phyloP scores from a whole-genome alignment of 148 eudicot genomes.

The Silene uniflora region DNA sequence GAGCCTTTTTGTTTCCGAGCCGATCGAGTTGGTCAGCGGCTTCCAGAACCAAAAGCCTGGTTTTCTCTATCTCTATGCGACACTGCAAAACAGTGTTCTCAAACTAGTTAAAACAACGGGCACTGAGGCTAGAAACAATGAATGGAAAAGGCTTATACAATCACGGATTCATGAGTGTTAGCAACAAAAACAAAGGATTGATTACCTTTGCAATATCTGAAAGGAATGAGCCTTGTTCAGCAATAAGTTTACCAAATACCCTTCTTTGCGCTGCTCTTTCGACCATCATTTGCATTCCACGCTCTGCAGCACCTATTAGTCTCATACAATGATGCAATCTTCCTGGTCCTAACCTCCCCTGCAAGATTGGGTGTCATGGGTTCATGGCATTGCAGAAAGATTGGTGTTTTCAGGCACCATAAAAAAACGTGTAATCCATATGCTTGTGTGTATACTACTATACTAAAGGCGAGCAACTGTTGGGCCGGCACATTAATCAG shows the following conservation, averaged over 20 bases:
- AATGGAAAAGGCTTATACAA: background rate
- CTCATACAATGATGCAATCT: conserved; percentile 98
- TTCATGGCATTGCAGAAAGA: background rate
- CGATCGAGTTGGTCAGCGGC: conserved; percentile 98
- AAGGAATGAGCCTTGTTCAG: conserved; percentile 91
- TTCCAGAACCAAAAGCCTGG: conserved; percentile 83
- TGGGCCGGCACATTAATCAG: background rate
- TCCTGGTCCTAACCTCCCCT: conserved; percentile 99
- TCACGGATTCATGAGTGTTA: no score
- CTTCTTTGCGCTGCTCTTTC: conserved; percentile 77
- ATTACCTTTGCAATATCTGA: conserved; percentile 81
- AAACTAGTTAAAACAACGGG: background rate
- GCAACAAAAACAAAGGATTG: background rate
- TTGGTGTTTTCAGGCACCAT: background rate
- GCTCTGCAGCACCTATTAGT: conserved; percentile 89
- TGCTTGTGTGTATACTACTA: background rate
- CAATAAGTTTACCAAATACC: conserved; percentile 88
- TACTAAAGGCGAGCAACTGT: background rate
- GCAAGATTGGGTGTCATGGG: conserved; percentile 14
- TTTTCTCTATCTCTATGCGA: conserved; percentile 79
- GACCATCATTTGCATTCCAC: conserved; percentile 93
- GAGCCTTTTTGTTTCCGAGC: conserved; percentile 87
- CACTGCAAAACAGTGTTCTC: conserved; percentile 43
- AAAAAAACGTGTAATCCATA: background rate
- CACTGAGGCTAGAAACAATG: background rate